Conservation (phyloP, 768 basidiomycete species). For the Russula sp. region DNA sequence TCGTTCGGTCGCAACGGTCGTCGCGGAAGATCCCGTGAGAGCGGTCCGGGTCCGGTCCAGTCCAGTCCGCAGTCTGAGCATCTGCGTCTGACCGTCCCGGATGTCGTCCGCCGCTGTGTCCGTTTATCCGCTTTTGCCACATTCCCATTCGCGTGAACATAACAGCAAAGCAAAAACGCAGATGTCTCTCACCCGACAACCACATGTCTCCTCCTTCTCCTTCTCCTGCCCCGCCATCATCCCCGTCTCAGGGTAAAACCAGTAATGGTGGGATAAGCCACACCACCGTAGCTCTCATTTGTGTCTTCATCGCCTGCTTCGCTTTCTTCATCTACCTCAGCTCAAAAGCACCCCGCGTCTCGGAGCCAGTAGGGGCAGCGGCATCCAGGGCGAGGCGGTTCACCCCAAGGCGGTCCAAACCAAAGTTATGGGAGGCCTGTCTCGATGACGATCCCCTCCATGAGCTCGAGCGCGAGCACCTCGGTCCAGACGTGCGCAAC, state of each 20-base stretch:
- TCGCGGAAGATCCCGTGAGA: neutral
- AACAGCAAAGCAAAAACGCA: too few species aligned
- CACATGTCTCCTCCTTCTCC: neutral
- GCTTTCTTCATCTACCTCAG: neutral
- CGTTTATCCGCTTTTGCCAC: too few species aligned
- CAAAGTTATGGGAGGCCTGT: slow-evolving; percentile 13
- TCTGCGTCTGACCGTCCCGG: too few species aligned
- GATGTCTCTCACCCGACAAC: too few species aligned
- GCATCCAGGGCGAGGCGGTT: neutral
- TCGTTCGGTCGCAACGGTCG: neutral
- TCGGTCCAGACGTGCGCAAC: neutral
- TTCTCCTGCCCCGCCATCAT: neutral
- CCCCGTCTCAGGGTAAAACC: neutral
- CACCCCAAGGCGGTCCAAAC: neutral
- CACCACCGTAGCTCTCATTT: neutral
- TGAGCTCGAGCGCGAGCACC: neutral
- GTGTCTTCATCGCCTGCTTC: neutral
- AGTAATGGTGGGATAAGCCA: neutral
- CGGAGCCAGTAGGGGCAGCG: neutral
- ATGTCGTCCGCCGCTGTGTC: too few species aligned
- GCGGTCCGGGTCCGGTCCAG: too few species aligned
- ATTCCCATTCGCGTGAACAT: too few species aligned
- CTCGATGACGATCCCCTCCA: neutral
- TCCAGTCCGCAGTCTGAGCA: too few species aligned
- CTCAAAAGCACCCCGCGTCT: neutral